A percentile compares a stretch with the other conserved stretches of the same genome.
phyloP scores from a whole-genome alignment of 495 filamentous ascomycete genomes.

The Bathelium albidoporum region DNA sequence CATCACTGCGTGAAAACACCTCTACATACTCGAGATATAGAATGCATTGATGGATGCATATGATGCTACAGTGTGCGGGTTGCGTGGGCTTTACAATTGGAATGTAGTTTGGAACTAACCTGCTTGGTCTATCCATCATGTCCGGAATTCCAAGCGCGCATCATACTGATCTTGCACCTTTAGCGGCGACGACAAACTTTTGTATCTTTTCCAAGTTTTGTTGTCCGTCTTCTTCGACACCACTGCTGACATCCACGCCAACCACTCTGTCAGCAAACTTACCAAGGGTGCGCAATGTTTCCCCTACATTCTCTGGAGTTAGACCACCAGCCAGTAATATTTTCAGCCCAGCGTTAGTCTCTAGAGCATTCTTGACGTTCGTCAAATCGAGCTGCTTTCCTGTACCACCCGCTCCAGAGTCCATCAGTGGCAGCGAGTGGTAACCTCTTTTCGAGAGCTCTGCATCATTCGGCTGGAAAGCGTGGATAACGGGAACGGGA shows the following conservation, averaged over 20 bases:
- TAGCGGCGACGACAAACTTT: conserved; percentile 67
- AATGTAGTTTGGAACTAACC: not conserved
- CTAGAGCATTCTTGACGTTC: conserved; percentile 51
- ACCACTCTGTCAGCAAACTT: conserved; percentile 49
- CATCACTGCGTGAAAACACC: not conserved
- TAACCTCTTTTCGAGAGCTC: conserved; percentile 66
- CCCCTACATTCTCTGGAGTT: conserved; percentile 59
- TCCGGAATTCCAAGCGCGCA: not conserved
- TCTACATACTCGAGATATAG: not conserved
- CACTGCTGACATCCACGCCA: conserved; percentile 87
- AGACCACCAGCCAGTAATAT: conserved; percentile 80
- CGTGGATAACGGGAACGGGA: conserved; percentile 79
- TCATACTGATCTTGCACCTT: conserved; percentile 28
- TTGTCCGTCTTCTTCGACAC: conserved; percentile 72
- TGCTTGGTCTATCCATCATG: not conserved
- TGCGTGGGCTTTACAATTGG: not conserved
- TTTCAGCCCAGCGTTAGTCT: conserved; percentile 50
- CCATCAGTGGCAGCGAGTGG: conserved; percentile 72
- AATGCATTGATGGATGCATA: not conserved
- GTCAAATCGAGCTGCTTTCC: conserved; percentile 63
- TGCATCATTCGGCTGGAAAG: conserved; percentile 61
- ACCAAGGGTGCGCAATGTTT: conserved; percentile 48
- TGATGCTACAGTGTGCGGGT: not conserved
- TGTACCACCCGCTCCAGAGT: conserved; percentile 74
- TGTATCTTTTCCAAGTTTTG: conserved; percentile 77